phyloP scores from a whole-genome alignment of 768 basidiomycete genomes.

The Auricularia cornea region DNA sequence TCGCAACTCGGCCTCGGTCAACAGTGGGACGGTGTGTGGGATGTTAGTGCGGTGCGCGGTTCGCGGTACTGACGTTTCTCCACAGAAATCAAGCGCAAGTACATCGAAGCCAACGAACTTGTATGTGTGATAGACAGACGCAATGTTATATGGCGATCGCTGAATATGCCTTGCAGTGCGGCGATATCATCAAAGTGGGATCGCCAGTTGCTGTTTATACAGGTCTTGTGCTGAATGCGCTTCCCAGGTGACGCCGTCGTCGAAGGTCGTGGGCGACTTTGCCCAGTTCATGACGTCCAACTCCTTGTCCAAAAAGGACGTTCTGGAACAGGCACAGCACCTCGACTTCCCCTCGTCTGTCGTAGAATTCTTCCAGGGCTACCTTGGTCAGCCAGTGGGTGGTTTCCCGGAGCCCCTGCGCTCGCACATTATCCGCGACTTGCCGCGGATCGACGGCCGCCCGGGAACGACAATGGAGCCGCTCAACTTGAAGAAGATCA shows the following conservation, averaged over 20 bases:
- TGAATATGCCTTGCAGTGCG: conserved; percentile 51
- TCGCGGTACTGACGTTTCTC: background rate
- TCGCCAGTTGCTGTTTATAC: background rate
- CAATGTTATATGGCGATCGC: background rate
- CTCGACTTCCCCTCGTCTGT: conserved; percentile 98
- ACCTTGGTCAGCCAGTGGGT: conserved; percentile 94
- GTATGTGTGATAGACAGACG: conserved; percentile 35
- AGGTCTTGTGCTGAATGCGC: background rate
- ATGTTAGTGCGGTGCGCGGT: background rate
- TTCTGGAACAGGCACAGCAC: conserved; percentile 74
- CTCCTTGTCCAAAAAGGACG: conserved; percentile 77
- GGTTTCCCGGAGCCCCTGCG: conserved; percentile 98
- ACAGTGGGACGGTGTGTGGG: conserved; percentile 73
- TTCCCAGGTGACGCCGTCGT: conserved; percentile 85
- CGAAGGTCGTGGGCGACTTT: conserved; percentile 98
- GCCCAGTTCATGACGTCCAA: conserved; percentile 99
- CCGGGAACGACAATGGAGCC: conserved; percentile 85
- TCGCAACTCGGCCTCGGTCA: conserved; percentile 93
- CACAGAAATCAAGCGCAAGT: conserved; percentile 93
- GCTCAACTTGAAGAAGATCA: conserved; percentile 93
- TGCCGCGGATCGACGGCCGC: conserved; percentile 86
- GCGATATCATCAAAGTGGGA: conserved; percentile 85
- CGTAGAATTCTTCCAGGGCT: conserved; percentile 98
- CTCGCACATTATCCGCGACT: conserved; percentile 83
- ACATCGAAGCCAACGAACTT: conserved; percentile 94